These are phyloP conservation scores for Nigrospora sphaerica DNA, from an alignment of 2,329 filamentous ascomycete genomes.

Conservation along the genomic window DNA sequence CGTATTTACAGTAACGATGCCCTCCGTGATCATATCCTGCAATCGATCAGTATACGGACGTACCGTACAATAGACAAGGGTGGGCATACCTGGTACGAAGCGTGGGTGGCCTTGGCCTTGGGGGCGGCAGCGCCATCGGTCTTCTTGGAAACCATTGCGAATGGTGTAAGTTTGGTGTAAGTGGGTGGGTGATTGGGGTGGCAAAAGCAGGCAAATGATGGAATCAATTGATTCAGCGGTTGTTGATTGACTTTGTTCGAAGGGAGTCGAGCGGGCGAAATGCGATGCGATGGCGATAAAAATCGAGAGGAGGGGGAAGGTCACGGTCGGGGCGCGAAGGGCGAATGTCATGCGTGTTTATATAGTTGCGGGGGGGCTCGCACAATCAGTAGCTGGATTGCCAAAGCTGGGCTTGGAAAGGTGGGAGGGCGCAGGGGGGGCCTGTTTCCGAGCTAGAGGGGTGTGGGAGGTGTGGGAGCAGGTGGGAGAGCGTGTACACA, in stretches of 20 bases:
- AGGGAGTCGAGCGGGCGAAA: background rate
- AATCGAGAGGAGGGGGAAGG: conserved; percentile 31
- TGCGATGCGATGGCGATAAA: conserved; percentile 15
- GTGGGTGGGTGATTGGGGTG: conserved; percentile 10
- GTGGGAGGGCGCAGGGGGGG: background rate
- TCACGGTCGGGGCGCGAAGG: conserved; percentile 35
- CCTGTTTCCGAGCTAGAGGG: too few relatives aligned
- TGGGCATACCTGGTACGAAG: conserved; percentile 51
- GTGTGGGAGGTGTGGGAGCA: too few relatives aligned
- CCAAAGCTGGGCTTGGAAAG: background rate
- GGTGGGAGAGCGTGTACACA: too few relatives aligned
- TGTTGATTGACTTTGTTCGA: background rate
- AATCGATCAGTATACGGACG: conserved; percentile 24
- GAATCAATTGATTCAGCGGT: background rate
- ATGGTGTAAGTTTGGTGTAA: conserved; percentile 13
- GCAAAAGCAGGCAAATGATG: background rate
- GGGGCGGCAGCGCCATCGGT: conserved; percentile 34
- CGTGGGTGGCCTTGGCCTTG: conserved; percentile 46
- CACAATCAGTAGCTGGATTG: conserved; percentile 43
- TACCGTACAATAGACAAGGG: conserved; percentile 4
- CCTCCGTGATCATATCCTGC: conserved; percentile 58
- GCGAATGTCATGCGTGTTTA: conserved; percentile 53
- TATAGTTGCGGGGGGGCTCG: conserved; percentile 47
- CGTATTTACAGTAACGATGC: conserved; percentile 51
- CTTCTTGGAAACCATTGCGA: conserved; percentile 56